Base-by-base conservation (phyloP, 1,139 yeast species). In the Hemisphaericaspora lyxosophila region DNA sequence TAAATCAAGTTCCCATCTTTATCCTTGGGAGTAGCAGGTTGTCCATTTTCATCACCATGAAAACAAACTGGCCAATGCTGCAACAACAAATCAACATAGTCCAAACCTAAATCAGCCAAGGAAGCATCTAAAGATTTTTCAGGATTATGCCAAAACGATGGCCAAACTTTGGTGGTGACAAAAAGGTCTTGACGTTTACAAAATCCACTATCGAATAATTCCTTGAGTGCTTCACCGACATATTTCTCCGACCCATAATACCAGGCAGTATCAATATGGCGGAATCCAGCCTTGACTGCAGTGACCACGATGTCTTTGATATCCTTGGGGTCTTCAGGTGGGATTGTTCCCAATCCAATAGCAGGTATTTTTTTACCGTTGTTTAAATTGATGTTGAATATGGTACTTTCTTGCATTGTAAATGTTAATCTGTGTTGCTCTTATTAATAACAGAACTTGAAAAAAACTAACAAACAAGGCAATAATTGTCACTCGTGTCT, bases 131-230 rank as follows among this genome's bases (percentile, higher is more conserved):
- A 53, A 2, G 73, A 66, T 40, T 58, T 59, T 42, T 64, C 72
- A 3, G 72, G 72, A 38, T 47, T 59, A 36, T 64, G 64, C 44
- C 59, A 60, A 37, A 51, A 60, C 9, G 70, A 63, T 4, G 71
- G 63, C 84, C 85, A 79, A 4, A 79, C 81, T 51, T 80, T 80
- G 4, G 83, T 74, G 5, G 85, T 80, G 46, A 80, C 66, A 50
- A 78, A 79, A 8, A 80, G 42, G 28, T 79, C 85, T 44, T 77
- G 80, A 44, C 85, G 67, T 44, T 67, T 76, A 16, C 74, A 62
- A 9, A 62, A 62, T 0, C 78, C 80, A 40, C 67, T 71, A 3
- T 60, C 70, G 44, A 77, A 64, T 36, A 72, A 55, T 45, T 73
- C 75, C 47, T 70, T 63, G 38, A 78, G 53, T 1, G 78, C 82